Conservation (phyloP, 202 grass and related monocot species). For the Panicum virgatum region DNA sequence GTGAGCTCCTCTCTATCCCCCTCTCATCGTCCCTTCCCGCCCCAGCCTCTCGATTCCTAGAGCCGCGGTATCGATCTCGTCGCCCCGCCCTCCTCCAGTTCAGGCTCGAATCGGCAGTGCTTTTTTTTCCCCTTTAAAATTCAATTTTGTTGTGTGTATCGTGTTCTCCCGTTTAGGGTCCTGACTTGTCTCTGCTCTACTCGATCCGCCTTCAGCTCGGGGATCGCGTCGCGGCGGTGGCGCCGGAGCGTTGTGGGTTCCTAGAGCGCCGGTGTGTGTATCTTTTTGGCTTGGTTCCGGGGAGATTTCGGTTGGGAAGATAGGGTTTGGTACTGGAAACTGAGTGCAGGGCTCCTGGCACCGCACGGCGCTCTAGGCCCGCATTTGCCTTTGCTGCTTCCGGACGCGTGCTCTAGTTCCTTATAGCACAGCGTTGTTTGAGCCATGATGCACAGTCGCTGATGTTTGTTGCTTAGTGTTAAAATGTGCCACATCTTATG, state of each 20-base stretch:
- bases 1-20: conserved; percentile 29
- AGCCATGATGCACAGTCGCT: background rate
- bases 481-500: background rate
- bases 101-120: background rate
- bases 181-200: background rate
- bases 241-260: background rate
- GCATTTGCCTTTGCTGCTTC: background rate
- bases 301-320: background rate
- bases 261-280: background rate
- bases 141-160: background rate
- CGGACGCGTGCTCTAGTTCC: background rate
- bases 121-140: background rate
- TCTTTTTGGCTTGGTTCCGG: background rate
- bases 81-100: background rate
- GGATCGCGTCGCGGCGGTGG: background rate
- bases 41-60: background rate
- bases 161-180: background rate
- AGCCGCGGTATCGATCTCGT: conserved; percentile 16
- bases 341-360: background rate
- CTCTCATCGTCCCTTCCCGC: background rate
- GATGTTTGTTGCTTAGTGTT: background rate
- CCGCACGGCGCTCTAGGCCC: background rate
- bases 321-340: conserved; percentile 38
- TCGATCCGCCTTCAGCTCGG: conserved; percentile 27
- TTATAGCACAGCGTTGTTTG: background rate